These are phyloP conservation scores for Aegilops umbellulata DNA, from an alignment of 176 grass and related monocot species.

Conservation along the genomic window DNA sequence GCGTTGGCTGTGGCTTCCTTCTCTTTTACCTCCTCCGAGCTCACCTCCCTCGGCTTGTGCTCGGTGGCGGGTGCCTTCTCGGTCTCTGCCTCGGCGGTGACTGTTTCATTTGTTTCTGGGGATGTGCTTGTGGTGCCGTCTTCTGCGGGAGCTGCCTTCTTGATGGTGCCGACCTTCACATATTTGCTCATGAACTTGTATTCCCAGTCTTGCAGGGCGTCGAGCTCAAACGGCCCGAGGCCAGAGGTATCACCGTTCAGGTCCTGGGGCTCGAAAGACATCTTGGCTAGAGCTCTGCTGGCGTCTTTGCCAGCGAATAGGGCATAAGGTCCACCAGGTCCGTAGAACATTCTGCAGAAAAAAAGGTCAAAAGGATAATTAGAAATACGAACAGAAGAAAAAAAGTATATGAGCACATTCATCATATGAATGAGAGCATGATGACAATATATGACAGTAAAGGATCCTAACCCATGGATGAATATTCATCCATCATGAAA, in stretches of 20 bases:
- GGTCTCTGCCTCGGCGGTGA: neutral
- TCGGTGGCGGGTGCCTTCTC: constrained; percentile 13
- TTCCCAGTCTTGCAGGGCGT: constrained; percentile 86
- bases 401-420: neutral
- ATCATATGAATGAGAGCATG: neutral
- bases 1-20: constrained; percentile 26
- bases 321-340: constrained; percentile 86
- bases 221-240: constrained; percentile 83
- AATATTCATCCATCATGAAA: constrained; percentile 9
- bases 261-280: constrained; percentile 84
- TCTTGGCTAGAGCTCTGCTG: constrained; percentile 80
- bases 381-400: neutral
- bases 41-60: constrained; percentile 17
- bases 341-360: constrained; percentile 87
- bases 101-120: constrained; percentile 26
- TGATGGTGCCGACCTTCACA: constrained; percentile 81
- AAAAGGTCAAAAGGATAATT: neutral
- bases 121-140: constrained; percentile 30
- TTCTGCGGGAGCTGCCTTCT: constrained; percentile 42
- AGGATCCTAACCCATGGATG: neutral
- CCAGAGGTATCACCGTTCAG: constrained; percentile 68
- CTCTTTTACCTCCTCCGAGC: constrained; percentile 11
- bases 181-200: constrained; percentile 98
- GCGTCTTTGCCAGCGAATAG: constrained; percentile 87
- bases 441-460: neutral